Conservation (phyloP, 352 stramenopile genomes). For the Globisporangium paddicum region DNA sequence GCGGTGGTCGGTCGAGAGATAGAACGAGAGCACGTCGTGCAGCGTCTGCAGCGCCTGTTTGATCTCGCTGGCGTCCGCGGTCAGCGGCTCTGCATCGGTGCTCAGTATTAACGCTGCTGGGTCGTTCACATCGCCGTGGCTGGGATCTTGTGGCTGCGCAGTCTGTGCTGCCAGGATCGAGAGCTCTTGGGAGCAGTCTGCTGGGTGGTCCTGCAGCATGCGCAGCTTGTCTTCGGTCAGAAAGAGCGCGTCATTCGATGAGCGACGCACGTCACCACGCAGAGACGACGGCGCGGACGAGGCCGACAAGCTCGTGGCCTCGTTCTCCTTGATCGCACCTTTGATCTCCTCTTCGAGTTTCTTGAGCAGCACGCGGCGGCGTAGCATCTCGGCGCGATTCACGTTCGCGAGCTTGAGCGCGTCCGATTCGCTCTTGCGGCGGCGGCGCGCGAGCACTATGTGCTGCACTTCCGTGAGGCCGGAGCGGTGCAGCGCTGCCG, state of each 20-base stretch:
- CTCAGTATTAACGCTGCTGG: not conserved
- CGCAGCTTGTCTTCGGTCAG: slow-evolving; percentile 22
- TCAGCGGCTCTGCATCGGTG: not conserved
- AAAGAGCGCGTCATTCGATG: slow-evolving; percentile 34
- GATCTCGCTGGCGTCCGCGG: slow-evolving; percentile 18
- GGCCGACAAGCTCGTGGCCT: not conserved
- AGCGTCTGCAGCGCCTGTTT: slow-evolving; percentile 54
- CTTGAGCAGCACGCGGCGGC: slow-evolving; percentile 54
- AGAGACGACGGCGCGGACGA: slow-evolving; percentile 2
- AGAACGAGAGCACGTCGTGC: slow-evolving; percentile 67
- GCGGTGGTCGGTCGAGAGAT: slow-evolving; percentile 60
- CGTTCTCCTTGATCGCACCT: slow-evolving; percentile 50
- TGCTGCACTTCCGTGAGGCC: slow-evolving; percentile 10
- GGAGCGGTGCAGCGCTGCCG: slow-evolving; percentile 12
- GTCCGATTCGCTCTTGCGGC: slow-evolving; percentile 71
- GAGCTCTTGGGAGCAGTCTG: slow-evolving; percentile 59
- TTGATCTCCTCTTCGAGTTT: slow-evolving; percentile 74
- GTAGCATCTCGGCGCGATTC: slow-evolving; percentile 57
- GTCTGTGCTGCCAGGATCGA: slow-evolving; percentile 24
- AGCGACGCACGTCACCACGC: slow-evolving; percentile 20
- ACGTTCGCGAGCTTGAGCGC: slow-evolving; percentile 46
- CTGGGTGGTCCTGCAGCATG: slow-evolving; percentile 50
- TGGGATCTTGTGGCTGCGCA: not conserved
- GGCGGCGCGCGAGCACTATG: slow-evolving; percentile 35
- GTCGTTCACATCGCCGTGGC: not conserved